Evolutionary conservation across 331 rosid genomes (phyloP), one percentile per base, ranked within the genome.

Genomic region (Saraca asoca): DNA sequence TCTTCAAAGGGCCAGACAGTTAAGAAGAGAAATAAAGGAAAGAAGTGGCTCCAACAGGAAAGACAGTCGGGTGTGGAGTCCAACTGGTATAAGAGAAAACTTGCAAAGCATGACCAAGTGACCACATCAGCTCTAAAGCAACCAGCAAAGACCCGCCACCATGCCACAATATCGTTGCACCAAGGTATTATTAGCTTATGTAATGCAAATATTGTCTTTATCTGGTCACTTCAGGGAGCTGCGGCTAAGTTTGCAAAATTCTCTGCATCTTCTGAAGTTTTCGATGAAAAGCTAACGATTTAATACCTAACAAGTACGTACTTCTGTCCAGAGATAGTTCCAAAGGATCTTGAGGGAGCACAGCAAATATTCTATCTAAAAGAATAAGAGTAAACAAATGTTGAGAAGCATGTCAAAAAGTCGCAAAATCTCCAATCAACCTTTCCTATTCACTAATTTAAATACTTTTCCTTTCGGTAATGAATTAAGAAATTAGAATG

Each of bases 211-310:
- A 58, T 54, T 72, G 79, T 73, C 87, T 76, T 82, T 79, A 70
- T 76, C 84, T 79, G 84, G 87, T 82, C 82, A 79, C 87, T 79
- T 75, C 69, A 82, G 81, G 79, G 58, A 69, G 79, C 58, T 69
- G 77, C 44, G 75, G 78, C 77, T 79, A 79, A 50, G 69, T 58
- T 76, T 62, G 76, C 72, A 68, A 56, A 76, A 66, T 71, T 73
- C 80, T 73, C 75, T 70, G 60, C 76, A 72, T 64, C 77, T 72
- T 64, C 74, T 38, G 70, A 66, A 34, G 51, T 56, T 51, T 69
- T 71, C 71, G 62, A 79, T 56, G 70, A 60, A 72, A 82, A 79
- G 79, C 78, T 39, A 64, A 71, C 75, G 72, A 73, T 73, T 61
- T 55, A 79, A 76, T 79, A 79, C 87, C 87, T 82, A 82, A 70